Evolutionary conservation across 345 rosid species (phyloP).

Genomic region (Hypericum androsaemum): DNA sequence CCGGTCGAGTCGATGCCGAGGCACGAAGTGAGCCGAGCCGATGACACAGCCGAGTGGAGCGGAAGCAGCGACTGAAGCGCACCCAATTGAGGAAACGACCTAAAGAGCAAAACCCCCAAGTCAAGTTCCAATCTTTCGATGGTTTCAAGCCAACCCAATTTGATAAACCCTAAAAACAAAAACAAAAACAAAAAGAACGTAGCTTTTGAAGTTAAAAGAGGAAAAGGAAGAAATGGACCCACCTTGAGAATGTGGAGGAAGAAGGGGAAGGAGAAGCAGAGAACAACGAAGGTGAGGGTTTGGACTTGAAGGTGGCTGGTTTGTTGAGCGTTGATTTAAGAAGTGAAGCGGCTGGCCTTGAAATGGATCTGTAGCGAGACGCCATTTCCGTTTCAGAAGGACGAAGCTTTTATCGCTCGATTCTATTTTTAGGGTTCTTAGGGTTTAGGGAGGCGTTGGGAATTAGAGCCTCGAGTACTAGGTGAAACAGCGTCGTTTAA

Average conservation of each 20-base stretch:
- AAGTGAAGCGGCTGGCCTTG: constrained; percentile 42
- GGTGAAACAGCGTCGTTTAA: too few relatives aligned
- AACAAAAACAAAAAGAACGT: background rate
- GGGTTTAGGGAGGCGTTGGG: constrained; percentile 11
- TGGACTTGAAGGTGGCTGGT: constrained; percentile 24
- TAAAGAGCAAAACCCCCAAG: constrained; percentile 21
- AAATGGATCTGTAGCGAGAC: constrained; percentile 55
- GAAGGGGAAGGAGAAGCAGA: constrained; percentile 28
- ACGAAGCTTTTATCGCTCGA: too few relatives aligned
- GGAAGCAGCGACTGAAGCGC: constrained; percentile 78
- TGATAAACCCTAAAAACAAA: background rate
- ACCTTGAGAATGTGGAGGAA: constrained; percentile 48
- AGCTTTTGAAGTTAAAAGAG: background rate
- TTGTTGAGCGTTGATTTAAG: constrained; percentile 47
- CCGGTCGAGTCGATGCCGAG: constrained; percentile 66
- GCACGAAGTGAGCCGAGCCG: constrained; percentile 84
- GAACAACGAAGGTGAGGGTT: constrained; percentile 33
- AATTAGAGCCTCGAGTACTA: too few relatives aligned
- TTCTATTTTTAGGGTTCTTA: constrained; percentile 16
- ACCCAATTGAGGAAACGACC: constrained; percentile 58
- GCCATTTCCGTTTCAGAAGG: constrained; percentile 38
- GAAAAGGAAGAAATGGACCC: background rate
- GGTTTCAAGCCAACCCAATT: constrained; percentile 3
- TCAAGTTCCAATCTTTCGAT: background rate
- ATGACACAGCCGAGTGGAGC: constrained; percentile 62